Evolutionary conservation across 1,284 basidiomycete species (phyloP), one percentile per base, ranked within the genome.

Genomic region (Rhodotorula sp.): DNA sequence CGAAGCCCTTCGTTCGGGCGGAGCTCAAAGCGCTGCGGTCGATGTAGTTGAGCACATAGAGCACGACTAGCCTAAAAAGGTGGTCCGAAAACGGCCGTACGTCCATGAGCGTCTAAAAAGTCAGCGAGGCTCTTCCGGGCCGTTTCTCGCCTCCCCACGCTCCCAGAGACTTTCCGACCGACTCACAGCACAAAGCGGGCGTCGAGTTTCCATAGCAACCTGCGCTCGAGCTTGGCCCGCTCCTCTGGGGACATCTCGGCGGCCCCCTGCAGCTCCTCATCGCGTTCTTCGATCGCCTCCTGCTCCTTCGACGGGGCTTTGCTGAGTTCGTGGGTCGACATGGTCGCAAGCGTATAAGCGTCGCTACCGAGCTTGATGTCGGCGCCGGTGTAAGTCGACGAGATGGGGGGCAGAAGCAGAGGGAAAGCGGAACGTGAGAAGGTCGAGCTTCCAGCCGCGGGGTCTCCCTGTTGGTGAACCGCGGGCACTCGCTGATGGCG

Each of bases 161-260:
- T 43, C 39, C 39, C 6, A 34, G 39, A 43, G 39, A 12, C 39
- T 43, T 10, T 10, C 39, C 20, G 20, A 29, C 6, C 29, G 58
- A 65, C 64, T 57, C 34, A 76, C 62, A 71, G 62, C 12, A 59
- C 65, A 39, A 81, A 80, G 39, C 81, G 76, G 12, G 70, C 61
- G 64, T 83, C 82, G 52, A 83, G 72, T 74, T 82, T 82, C 58
- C 77, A 57, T 58, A 81, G 73, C 54, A 83, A 75, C 62, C 74
- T 77, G 76, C 79, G 80, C 74, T 83, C 82, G 12, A 80, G 57
- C 7, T 39, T n/a, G 18, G n/a, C 23, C 29, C 72, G 67, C 48
- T 68, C 72, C 39, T 64, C 69, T 3, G n/a, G 34, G 29, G 61
- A 39, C 21, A 62, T 23, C 48, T 21, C 34, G 21, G 7, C 52